A percentile compares a stretch with the other conserved stretches of the same genome.
Conservation (phyloP, 1,139 yeast genomes). For the Kodamaea ohmeri region DNA sequence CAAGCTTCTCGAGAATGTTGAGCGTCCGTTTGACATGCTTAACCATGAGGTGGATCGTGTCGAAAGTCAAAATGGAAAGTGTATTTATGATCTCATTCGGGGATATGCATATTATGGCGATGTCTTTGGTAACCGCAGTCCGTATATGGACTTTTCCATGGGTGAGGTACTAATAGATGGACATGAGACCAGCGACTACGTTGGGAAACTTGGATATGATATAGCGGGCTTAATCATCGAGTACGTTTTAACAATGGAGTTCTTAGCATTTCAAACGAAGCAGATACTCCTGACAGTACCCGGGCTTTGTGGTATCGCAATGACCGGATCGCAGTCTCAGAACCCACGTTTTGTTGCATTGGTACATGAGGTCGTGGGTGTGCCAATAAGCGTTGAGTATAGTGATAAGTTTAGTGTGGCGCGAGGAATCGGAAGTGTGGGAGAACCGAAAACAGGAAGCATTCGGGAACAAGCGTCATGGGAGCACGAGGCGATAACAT, state of each 20-base stretch:
- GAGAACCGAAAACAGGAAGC: not conserved
- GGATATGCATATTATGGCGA: constrained; percentile 52
- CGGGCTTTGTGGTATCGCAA: constrained; percentile 20
- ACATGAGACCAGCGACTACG: constrained; percentile 24
- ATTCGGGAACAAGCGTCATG: too few species aligned
- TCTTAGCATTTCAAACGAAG: constrained; percentile 47
- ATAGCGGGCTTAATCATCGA: constrained; percentile 29
- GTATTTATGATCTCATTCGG: constrained; percentile 33
- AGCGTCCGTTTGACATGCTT: constrained; percentile 25
- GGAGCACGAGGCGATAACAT: not conserved
- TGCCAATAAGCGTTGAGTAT: constrained; percentile 21
- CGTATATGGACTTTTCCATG: constrained; percentile 49
- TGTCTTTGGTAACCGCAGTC: constrained; percentile 55
- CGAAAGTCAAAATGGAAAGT: constrained; percentile 15
- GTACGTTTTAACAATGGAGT: constrained; percentile 48
- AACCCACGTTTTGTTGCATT: constrained; percentile 41
- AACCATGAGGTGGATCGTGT: constrained; percentile 30
- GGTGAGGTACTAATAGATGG: constrained; percentile 48
- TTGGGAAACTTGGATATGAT: constrained; percentile 9
- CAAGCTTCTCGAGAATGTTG: constrained; percentile 11
- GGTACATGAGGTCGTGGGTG: constrained; percentile 21
- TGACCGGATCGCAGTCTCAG: constrained; percentile 52
- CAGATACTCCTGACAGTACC: constrained; percentile 27
- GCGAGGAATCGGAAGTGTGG: constrained; percentile 27
- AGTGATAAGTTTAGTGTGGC: constrained; percentile 31